Evolutionary conservation across 352 stramenopile species (phyloP).

Genomic region (Phytophthora europaea): DNA sequence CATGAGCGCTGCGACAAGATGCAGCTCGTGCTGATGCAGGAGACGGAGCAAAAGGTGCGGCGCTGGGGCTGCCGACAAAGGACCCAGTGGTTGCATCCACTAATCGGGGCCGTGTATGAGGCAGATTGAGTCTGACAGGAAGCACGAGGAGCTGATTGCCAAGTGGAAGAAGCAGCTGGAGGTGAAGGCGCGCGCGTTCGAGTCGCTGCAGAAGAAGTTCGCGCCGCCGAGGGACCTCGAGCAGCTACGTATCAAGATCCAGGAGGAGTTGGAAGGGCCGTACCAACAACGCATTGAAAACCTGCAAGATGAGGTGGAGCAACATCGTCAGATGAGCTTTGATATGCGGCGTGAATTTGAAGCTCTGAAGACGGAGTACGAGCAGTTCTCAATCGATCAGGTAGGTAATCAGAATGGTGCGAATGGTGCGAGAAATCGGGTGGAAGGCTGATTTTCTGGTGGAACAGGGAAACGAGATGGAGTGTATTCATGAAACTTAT

Average conservation of each 20-base stretch:
- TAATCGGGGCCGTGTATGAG: not conserved
- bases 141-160: slow-evolving; percentile 82
- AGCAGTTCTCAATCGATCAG: slow-evolving; percentile 84
- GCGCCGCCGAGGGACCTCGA: slow-evolving; percentile 84
- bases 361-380: slow-evolving; percentile 87
- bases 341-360: slow-evolving; percentile 79
- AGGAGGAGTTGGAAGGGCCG: slow-evolving; percentile 83
- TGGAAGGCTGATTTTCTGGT: not conserved
- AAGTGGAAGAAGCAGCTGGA: slow-evolving; percentile 91
- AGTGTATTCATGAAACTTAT: slow-evolving; percentile 78
- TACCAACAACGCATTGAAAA: slow-evolving; percentile 72
- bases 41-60: slow-evolving; percentile 81
- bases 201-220: slow-evolving; percentile 86
- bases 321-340: slow-evolving; percentile 73
- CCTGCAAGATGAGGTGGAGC: slow-evolving; percentile 80
- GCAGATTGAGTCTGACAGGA: slow-evolving; percentile 83
- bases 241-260: slow-evolving; percentile 84
- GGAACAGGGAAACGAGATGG: slow-evolving; percentile 74
- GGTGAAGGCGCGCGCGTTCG: slow-evolving; percentile 82
- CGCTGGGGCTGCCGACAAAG: not conserved
- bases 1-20: slow-evolving; percentile 87
- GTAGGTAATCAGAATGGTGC: slow-evolving; percentile 19
- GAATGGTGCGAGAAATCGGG: not conserved
- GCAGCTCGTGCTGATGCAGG: slow-evolving; percentile 80
- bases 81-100: not conserved